Conservation (phyloP, 2,329 filamentous ascomycete species). For the Aspergillus jensenii region DNA sequence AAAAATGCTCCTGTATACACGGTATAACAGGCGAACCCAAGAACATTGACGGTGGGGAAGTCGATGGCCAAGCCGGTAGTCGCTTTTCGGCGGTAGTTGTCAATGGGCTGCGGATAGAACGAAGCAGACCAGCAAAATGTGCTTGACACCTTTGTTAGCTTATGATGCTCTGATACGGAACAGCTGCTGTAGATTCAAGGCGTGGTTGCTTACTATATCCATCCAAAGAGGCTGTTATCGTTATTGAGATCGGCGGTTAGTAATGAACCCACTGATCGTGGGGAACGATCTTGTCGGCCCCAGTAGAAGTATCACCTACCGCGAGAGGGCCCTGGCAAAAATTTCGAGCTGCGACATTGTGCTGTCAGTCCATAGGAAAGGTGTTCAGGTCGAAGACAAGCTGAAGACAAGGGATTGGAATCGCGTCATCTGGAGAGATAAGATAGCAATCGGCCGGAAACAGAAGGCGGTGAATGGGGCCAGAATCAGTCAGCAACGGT, state of each 20-base stretch:
- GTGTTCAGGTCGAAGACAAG: not conserved
- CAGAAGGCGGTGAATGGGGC: not conserved
- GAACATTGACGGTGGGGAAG: conserved; percentile 72
- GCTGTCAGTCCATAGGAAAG: not conserved
- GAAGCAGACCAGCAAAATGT: conserved; percentile 77
- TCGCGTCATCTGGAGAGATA: conserved; percentile 21
- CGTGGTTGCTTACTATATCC: conserved; percentile 60
- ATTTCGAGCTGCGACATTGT: conserved; percentile 35
- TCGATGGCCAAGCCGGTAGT: conserved; percentile 85
- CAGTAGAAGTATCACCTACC: conserved; percentile 30
- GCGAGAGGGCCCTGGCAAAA: conserved; percentile 43
- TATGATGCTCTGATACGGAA: not conserved
- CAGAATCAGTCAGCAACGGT: conserved; percentile 30
- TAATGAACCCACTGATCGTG: not conserved
- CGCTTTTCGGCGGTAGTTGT: conserved; percentile 74
- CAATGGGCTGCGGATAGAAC: conserved; percentile 87
- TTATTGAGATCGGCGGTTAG: conserved; percentile 28
- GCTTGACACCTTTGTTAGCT: conserved; percentile 26
- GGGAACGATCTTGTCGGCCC: not conserved
- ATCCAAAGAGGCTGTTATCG: conserved; percentile 61
- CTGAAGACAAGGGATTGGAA: not conserved
- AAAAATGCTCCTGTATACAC: conserved; percentile 74
- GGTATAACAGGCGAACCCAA: conserved; percentile 66
- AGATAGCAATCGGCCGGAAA: conserved; percentile 17
- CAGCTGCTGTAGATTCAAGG: not conserved